Conservation (phyloP, 1,284 basidiomycete species). For the Ustilago shanxiensis region DNA sequence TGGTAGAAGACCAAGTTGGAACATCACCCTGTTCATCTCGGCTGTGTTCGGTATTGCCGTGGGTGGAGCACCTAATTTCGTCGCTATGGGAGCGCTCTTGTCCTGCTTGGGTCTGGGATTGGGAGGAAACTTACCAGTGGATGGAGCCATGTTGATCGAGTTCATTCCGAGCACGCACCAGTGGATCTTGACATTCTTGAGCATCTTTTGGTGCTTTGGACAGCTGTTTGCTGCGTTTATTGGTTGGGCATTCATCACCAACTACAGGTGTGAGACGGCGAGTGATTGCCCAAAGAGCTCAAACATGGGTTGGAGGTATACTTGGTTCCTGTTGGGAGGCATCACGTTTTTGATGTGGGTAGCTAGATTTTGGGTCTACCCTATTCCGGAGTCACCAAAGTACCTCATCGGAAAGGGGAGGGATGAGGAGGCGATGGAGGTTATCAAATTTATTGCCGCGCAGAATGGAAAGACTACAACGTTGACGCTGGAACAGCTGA, state of each 20-base stretch:
- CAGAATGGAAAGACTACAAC: slow-evolving; percentile 75
- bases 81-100: slow-evolving; percentile 73
- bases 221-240: slow-evolving; percentile 72
- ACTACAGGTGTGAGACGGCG: slow-evolving; percentile 70
- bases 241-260: slow-evolving; percentile 72
- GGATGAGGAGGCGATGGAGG: slow-evolving; percentile 79
- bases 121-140: slow-evolving; percentile 73
- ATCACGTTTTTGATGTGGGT: slow-evolving; percentile 64
- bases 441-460: slow-evolving; percentile 78
- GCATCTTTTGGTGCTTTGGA: slow-evolving; percentile 78
- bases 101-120: slow-evolving; percentile 75
- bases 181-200: slow-evolving; percentile 78
- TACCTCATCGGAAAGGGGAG: slow-evolving; percentile 79
- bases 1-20: slow-evolving; percentile 75
- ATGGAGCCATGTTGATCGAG: slow-evolving; percentile 66
- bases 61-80: slow-evolving; percentile 75
- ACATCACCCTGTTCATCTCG: slow-evolving; percentile 75
- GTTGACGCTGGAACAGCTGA: slow-evolving; percentile 57
- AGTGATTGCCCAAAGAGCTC: slow-evolving; percentile 71
- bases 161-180: slow-evolving; percentile 67
- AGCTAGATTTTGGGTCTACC: slow-evolving; percentile 69
- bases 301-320: slow-evolving; percentile 78
- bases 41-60: slow-evolving; percentile 77
- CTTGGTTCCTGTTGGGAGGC: slow-evolving; percentile 72
- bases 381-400: slow-evolving; percentile 77